phyloP scores from a whole-genome alignment of 129 eudicot species.

The Ambrosia artemisiifolia region DNA sequence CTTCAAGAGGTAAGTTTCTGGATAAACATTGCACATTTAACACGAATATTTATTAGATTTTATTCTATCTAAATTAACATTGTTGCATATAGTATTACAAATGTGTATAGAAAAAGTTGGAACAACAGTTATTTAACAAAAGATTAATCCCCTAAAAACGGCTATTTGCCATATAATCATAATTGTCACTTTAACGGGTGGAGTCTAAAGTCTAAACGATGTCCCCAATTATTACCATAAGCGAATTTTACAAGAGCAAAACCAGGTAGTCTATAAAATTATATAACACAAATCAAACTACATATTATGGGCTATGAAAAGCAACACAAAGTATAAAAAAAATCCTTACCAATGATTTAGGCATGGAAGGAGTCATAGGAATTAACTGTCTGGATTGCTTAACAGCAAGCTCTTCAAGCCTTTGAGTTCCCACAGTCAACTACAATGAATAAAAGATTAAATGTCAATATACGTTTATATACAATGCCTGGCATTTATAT shows the following conservation, averaged over 20 bases:
- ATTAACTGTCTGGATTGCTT: conserved; percentile 78
- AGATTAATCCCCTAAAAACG: background rate
- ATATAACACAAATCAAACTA: conserved; percentile 9
- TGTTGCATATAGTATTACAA: background rate
- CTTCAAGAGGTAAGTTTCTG: background rate
- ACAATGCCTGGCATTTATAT: background rate
- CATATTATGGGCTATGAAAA: conserved; percentile 1
- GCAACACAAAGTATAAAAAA: background rate
- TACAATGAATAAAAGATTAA: conserved; percentile 18
- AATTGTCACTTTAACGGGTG: background rate
- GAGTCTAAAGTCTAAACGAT: background rate
- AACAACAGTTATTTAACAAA: background rate
- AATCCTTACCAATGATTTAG: conserved; percentile 67
- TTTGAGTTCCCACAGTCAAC: conserved; percentile 62
- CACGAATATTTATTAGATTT: background rate
- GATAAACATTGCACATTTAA: background rate
- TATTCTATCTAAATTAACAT: background rate
- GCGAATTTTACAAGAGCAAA: background rate
- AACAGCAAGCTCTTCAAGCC: conserved; percentile 85
- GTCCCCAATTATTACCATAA: background rate
- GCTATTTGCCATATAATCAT: background rate
- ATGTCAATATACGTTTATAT: conserved; percentile 13
- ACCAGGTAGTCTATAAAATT: background rate
- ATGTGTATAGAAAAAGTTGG: background rate
- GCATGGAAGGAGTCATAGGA: conserved; percentile 78